A percentile compares a stretch with the other conserved stretches of the same genome.
Conservation (phyloP, 2,329 filamentous ascomycete species). For the Dothideomycetes sp. region DNA sequence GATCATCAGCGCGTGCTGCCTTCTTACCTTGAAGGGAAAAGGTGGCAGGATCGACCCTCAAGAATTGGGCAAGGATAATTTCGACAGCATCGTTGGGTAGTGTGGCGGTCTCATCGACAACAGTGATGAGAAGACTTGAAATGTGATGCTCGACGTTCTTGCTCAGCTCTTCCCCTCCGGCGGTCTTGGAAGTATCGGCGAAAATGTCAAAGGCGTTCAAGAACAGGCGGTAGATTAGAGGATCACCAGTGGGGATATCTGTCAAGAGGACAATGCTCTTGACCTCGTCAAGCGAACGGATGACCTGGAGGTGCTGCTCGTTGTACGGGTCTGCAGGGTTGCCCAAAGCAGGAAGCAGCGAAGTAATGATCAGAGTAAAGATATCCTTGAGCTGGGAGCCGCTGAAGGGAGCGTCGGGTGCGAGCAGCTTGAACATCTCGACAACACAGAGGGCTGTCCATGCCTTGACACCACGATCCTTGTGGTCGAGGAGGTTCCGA, state of each 20-base stretch:
- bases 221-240: constrained; percentile 71
- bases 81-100: constrained; percentile 78
- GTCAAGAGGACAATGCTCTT: constrained; percentile 90
- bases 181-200: constrained; percentile 62
- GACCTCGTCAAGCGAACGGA: constrained; percentile 79
- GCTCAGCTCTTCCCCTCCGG: constrained; percentile 69
- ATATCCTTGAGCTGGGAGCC: constrained; percentile 88
- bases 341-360: constrained; percentile 73
- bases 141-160: constrained; percentile 93
- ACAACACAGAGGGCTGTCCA: constrained; percentile 83
- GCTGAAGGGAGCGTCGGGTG: constrained; percentile 90
- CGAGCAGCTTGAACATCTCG: constrained; percentile 84
- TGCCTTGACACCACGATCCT: constrained; percentile 85
- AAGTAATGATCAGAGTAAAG: constrained; percentile 77
- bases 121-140: constrained; percentile 68
- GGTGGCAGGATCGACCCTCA: constrained; percentile 66
- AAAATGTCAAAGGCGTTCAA: constrained; percentile 86
- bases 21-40: constrained; percentile 26
- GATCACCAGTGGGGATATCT: constrained; percentile 73
- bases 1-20: constrained; percentile 25
- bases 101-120: constrained; percentile 75
- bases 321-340: constrained; percentile 86
- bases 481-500: constrained; percentile 74
- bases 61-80: constrained; percentile 88
- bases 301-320: constrained; percentile 81